Evolutionary conservation across 1,284 basidiomycete genomes (phyloP), one percentile per base, ranked within the genome.

Genomic region (Lentinula novae-zelandiae): DNA sequence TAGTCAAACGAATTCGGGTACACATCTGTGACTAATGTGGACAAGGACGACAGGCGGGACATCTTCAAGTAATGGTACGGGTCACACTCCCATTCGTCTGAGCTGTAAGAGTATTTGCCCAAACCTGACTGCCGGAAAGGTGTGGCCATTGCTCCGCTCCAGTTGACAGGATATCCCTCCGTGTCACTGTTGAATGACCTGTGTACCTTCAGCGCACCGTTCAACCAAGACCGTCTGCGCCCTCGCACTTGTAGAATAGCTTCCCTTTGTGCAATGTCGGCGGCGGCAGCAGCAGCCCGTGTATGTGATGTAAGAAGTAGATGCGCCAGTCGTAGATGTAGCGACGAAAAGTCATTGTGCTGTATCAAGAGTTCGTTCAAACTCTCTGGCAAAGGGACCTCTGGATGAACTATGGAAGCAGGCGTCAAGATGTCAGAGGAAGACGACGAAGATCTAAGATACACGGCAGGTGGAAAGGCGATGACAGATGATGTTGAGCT

Each of bases 201-300:
- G 57, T 58, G 12, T 70, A 73, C 68, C 20, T 72, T 73, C 27
- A 76, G 72, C 9, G 73, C 71, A 39, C 75, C 70, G 65, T 80
- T 82, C 52, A 78, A 71, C 84, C 84, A 86, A 13, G 84, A 84
- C 9, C 83, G 75, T 42, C 84, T 74, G 15, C 78, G 73, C 58
- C 78, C 77, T 64, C 81, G 76, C 54, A 82, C 75, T 67, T 83
- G 82, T 22, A 85, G 69, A 10, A 82, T 69, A 9, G 74, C 72
- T 31, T 78, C 70, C n/a, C 77, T 69, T n/a, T 75, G 72, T 20
- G 70, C 66, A 34, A 72, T 63, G 56, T 83, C 78, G 38, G 73
- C 69, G 5, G 67, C 70, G 4, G 70, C 68, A 48, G 74, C 74
- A 7, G 69, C 68, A n/a, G 74, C 72, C 33, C 77, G 74, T 1